Evolutionary conservation across 352 stramenopile species (phyloP).

Genomic region (Globisporangium cylindrosporum): DNA sequence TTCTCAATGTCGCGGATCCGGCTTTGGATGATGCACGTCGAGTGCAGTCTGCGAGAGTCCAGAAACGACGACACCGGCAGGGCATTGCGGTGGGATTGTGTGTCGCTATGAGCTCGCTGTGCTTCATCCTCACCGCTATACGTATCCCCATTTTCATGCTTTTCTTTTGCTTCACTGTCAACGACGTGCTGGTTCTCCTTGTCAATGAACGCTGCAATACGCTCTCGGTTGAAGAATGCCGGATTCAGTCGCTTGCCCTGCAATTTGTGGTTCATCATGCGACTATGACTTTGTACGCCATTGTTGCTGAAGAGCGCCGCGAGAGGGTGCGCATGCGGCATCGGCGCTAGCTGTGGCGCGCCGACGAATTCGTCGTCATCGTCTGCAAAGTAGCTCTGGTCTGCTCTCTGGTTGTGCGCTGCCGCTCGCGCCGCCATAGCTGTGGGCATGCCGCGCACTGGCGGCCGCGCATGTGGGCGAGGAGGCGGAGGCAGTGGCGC

Average conservation of each 20-base stretch:
- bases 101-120: neutral
- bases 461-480: slow-evolving; percentile 31
- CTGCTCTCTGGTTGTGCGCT: neutral
- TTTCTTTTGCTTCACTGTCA: neutral
- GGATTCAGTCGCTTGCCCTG: slow-evolving; percentile 41
- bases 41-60: slow-evolving; percentile 32
- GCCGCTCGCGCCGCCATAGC: neutral
- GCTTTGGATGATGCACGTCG: slow-evolving; percentile 36
- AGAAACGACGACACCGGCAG: neutral
- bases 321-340: slow-evolving; percentile 57
- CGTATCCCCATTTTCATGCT: neutral
- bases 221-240: slow-evolving; percentile 50
- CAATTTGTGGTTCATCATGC: slow-evolving; percentile 9
- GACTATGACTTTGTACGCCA: slow-evolving; percentile 17
- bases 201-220: slow-evolving; percentile 33
- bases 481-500: slow-evolving; percentile 52
- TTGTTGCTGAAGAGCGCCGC: slow-evolving; percentile 24
- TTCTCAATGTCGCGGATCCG: slow-evolving; percentile 23
- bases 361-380: slow-evolving; percentile 21
- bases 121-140: neutral
- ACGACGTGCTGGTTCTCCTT: slow-evolving; percentile 10
- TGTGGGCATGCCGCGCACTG: slow-evolving; percentile 11
- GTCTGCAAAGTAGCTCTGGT: slow-evolving; percentile 11
- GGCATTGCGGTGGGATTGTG: neutral
- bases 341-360: slow-evolving; percentile 33